Percentiles rank a stretch among this genome's conserved stretches.
Evolutionary conservation across 192 early-diverging fungal species (phyloP).

Genomic region (Dimargaris verticillata): DNA sequence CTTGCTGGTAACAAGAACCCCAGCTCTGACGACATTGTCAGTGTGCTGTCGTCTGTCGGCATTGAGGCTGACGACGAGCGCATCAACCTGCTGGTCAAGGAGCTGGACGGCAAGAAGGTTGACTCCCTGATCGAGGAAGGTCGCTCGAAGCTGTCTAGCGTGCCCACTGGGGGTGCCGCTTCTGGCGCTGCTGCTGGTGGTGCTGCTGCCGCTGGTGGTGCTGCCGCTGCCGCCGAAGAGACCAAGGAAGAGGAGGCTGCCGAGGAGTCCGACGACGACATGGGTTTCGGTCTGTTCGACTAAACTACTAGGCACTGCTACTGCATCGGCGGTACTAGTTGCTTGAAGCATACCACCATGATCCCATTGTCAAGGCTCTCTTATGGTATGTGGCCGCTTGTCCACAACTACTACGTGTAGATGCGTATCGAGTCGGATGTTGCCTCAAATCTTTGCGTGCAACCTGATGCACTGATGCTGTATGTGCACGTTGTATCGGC

Average conservation of each 20-base stretch:
- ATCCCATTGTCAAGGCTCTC: no score
- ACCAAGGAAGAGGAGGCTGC: constrained; percentile 52
- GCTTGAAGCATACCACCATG: no score
- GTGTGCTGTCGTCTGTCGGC: constrained; percentile 78
- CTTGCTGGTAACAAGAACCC: constrained; percentile 73
- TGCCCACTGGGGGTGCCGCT: constrained; percentile 82
- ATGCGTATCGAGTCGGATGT: no score
- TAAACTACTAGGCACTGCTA: no score
- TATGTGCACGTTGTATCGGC: no score
- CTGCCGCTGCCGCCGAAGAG: constrained; percentile 38
- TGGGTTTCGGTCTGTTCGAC: constrained; percentile 97
- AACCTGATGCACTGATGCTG: no score
- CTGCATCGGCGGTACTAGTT: no score
- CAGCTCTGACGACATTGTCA: constrained; percentile 58
- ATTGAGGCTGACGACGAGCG: constrained; percentile 76
- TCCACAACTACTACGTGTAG: no score
- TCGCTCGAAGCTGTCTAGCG: constrained; percentile 76
- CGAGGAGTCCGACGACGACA: constrained; percentile 86
- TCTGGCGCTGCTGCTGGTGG: constrained; percentile 42
- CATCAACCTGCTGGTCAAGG: constrained; percentile 56
- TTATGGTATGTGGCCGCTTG: no score
- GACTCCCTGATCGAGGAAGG: constrained; percentile 87
- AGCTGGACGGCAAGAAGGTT: constrained; percentile 79
- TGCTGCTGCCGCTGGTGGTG: constrained; percentile 46
- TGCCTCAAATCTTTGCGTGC: no score